Evolutionary conservation across 2,329 filamentous ascomycete species (phyloP).

Genomic region (Aspergillus oerlinghausenensis): DNA sequence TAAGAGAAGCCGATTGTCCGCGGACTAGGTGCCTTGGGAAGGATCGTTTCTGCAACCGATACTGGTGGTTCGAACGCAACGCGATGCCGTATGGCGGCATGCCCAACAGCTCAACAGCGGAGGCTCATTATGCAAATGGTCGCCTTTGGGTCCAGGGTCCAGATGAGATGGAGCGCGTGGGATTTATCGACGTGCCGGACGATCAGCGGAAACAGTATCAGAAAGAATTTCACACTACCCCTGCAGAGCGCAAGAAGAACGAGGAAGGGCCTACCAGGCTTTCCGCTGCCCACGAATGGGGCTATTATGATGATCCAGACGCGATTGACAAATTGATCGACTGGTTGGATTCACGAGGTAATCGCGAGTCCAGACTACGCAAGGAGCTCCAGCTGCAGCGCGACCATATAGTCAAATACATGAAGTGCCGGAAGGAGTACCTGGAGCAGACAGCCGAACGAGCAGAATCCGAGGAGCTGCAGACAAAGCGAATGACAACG

Average conservation of each 20-base stretch:
- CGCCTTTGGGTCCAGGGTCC: conserved; percentile 96
- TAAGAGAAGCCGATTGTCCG: conserved; percentile 89
- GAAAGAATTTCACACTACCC: conserved; percentile 72
- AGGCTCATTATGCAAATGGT: conserved; percentile 86
- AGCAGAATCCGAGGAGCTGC: conserved; percentile 42
- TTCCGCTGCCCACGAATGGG: conserved; percentile 76
- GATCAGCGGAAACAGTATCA: conserved; percentile 72
- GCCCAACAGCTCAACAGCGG: conserved; percentile 79
- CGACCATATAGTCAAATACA: conserved; percentile 70
- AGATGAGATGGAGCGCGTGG: conserved; percentile 77
- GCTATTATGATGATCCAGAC: conserved; percentile 77
- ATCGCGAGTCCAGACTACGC: conserved; percentile 78
- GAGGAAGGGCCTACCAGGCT: conserved; percentile 84
- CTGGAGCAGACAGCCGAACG: conserved; percentile 53
- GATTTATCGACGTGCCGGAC: conserved; percentile 73
- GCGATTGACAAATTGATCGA: conserved; percentile 72
- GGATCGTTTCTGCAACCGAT: conserved; percentile 96
- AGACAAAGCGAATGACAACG: conserved; percentile 55
- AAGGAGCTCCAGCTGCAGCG: conserved; percentile 79
- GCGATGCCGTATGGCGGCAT: conserved; percentile 93
- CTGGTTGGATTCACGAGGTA: conserved; percentile 84
- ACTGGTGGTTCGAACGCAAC: conserved; percentile 99
- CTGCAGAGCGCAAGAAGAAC: conserved; percentile 74
- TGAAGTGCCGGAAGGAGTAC: conserved; percentile 75
- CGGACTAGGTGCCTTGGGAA: conserved; percentile 85